Evolutionary conservation across 2,329 filamentous ascomycete genomes (phyloP), one percentile per base, ranked within the genome.

Genomic region (Colletotrichum sp.): DNA sequence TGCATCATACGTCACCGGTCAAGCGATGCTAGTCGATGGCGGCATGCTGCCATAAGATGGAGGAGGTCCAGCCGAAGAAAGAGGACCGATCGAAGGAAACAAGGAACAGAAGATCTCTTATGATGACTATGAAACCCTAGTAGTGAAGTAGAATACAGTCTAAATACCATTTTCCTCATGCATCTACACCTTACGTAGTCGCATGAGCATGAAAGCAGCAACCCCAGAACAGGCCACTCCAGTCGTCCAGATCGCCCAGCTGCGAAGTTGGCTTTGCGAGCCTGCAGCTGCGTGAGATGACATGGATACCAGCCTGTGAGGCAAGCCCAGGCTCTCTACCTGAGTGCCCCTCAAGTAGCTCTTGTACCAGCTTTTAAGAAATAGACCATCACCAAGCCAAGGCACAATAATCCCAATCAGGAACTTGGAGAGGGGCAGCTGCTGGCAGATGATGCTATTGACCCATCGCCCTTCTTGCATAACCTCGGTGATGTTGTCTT

Each of bases 1-100:
- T 6, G 70, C 80, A 1, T 79, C 78, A 15, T 83, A 81, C 30
- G 79, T 83, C 11, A 81, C 80, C 0, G 82, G 82, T 0, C 78
- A 79, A 5, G 72, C 79, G 8, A 77, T 81, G n/a, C 77, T 80
- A 19, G 76, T 83, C 0, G 82, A 82, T 61, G 81, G 80, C 5
- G 81, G 81, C 1, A 68, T 71, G 44, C 22, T 76, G 57, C 73
- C 73, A 4, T 76, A 32, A 70, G 36, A 62, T 5, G 11, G 1
- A 13, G n/a, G n/a, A n/a, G 2, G 44, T 12, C 44, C 11, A 22
- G 44, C n/a, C 6, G 44, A 52, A 22, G 1, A 52, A 1, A 22
- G n/a, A 49, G 11, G 11, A 22, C 6, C n/a, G 0, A 22, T 49
- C 6, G n/a, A 13, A 49, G n/a, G 0, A 1, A 22, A 12, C n/a